Base-by-base conservation (phyloP, 257 asterid genomes). In the Osmanthus fragrans region DNA sequence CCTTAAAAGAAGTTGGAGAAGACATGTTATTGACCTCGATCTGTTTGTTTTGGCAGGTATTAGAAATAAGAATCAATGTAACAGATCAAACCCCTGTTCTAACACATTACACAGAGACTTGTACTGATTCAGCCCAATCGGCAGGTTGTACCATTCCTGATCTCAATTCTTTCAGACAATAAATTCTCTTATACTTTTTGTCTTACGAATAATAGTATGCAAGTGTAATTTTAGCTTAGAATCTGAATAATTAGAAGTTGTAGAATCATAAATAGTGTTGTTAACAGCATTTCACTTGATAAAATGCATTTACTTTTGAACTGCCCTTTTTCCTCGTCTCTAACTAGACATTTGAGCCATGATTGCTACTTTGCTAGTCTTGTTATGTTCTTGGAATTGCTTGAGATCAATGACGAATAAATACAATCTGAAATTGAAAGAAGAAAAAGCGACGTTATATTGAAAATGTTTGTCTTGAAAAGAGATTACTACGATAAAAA, bases 111-210 rank as follows among this genome's bases (percentile, higher is more conserved):
- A 63, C 13, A 63, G 1, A 63, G 39, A 23, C 25, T 1, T 13
- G 39, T 65, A 5, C 1, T 54, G 12, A 5, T 7, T 16, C 19
- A 25, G 69, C 45, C 21, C 16, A 15, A 3, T 42, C 16, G 73
- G 54, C 0, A 34, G 40, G 64, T 74, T 40, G 66, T 23, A 9
- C 11, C 74, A 3, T 45, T 77, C 70, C 13, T 51, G 51, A 29
- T 74, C 80, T 64, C 81, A 77, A 76, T 65, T 77, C 37, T 42
- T 47, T 58, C 60, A 7, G 37, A 34, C 47, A 65, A 47, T 32
- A 76, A 68, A 54, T 79, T 64, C 73, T 72, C 73, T 23, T 72
- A 76, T 60, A 32, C 75, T 80, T 39, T 71, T 30, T 70, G 36
- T 79, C 81, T 69, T 19, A 77, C 76, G 40, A 70, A 75, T 76